These are phyloP conservation scores for Dryadomyces quercus-mongolicae DNA, from an alignment of 2,329 filamentous ascomycete species.

Conservation along the genomic window DNA sequence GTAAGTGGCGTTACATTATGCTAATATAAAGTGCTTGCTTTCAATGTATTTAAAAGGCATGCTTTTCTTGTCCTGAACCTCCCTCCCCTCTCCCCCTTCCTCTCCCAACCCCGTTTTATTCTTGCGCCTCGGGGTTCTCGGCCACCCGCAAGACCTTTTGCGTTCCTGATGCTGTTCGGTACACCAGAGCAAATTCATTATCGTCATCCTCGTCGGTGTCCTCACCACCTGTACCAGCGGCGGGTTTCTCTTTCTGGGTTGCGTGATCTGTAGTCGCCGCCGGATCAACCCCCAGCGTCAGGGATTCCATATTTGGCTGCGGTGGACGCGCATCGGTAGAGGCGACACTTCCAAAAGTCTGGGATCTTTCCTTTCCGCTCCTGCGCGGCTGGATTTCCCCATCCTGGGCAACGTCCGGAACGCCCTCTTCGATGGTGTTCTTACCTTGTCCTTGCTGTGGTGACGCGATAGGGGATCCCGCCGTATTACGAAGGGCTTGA, in stretches of 20 bases:
- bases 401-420: neutral
- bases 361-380: neutral
- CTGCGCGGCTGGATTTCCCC: neutral
- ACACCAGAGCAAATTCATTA: conserved; percentile 8
- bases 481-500: neutral
- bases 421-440: too few relatives aligned
- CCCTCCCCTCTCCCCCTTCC: conserved; percentile 46
- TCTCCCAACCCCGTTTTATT: neutral
- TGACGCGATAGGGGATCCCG: too few relatives aligned
- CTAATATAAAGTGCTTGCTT: too few relatives aligned
- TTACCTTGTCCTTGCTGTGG: neutral
- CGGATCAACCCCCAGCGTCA: conserved; percentile 1
- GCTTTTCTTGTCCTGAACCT: neutral
- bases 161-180: conserved; percentile 10
- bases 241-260: too few relatives aligned
- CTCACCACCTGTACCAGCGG: too few relatives aligned
- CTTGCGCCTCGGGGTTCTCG: neutral
- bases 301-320: neutral
- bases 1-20: neutral
- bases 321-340: neutral
- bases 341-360: neutral
- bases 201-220: neutral
- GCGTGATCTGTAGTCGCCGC: neutral
- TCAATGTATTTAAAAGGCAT: neutral
- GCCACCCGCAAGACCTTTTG: conserved; percentile 4